These are phyloP conservation scores for Populus hybrid DNA, from an alignment of 441 rosid genomes.

Conservation along the genomic window DNA sequence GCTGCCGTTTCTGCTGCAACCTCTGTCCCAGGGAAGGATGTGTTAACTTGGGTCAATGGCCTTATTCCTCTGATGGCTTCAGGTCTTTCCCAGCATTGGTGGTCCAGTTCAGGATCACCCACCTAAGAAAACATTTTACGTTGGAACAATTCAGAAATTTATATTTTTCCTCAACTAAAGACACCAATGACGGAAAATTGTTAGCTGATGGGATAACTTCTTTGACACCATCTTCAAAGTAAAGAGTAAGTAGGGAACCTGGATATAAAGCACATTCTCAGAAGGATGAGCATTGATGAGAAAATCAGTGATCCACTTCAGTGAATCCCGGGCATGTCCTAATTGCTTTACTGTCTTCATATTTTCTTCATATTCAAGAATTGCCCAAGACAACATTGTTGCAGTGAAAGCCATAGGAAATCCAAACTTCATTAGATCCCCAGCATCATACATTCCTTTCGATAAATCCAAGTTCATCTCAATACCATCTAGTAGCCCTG, in stretches of 20 bases:
- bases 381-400: constrained; percentile 57
- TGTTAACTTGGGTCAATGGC: constrained; percentile 56
- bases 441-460: constrained; percentile 70
- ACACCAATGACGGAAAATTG: not conserved
- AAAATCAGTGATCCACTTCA: constrained; percentile 75
- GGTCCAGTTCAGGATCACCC: constrained; percentile 77
- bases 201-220: not conserved
- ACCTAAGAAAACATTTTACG: constrained; percentile 42
- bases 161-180: not conserved
- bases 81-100: constrained; percentile 86
- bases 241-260: constrained; percentile 29
- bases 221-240: not conserved
- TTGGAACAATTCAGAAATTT: not conserved
- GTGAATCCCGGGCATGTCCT: constrained; percentile 51
- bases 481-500: constrained; percentile 55
- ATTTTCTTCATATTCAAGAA: constrained; percentile 58
- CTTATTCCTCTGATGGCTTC: constrained; percentile 63
- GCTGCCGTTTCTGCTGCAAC: constrained; percentile 96
- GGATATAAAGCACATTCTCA: constrained; percentile 47
- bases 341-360: constrained; percentile 53
- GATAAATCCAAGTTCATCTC: constrained; percentile 46
- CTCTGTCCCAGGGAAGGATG: constrained; percentile 68
- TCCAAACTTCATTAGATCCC: constrained; percentile 64
- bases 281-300: constrained; percentile 60
- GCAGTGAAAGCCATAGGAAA: constrained; percentile 68